Evolutionary conservation across 148 eudicot species (phyloP).

Genomic region (Vaccinium myrtillus): DNA sequence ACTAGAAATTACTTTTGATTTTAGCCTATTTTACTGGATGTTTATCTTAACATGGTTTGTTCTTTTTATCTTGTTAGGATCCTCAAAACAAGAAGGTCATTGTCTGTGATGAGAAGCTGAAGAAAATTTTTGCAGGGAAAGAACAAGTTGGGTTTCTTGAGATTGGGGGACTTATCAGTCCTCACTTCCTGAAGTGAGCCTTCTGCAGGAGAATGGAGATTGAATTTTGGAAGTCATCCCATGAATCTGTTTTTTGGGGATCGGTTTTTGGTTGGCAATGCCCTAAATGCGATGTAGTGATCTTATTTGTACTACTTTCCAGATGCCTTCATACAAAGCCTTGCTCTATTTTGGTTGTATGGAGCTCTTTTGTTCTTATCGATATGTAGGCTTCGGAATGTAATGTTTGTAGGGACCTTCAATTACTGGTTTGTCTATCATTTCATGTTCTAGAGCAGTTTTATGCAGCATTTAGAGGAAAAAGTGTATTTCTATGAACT

Average conservation of each 20-base stretch:
- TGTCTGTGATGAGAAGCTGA: constrained; percentile 85
- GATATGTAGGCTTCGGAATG: constrained; percentile 4
- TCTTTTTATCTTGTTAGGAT: constrained; percentile 39
- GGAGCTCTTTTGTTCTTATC: not conserved
- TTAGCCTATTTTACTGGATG: not conserved
- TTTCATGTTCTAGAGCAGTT: not conserved
- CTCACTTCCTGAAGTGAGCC: constrained; percentile 60
- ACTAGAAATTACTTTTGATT: not conserved
- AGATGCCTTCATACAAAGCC: not conserved
- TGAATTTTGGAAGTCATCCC: not conserved
- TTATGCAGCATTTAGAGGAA: not conserved
- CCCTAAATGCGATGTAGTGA: not conserved
- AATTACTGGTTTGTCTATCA: not conserved
- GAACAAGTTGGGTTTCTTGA: constrained; percentile 80
- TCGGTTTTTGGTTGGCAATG: not conserved
- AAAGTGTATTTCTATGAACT: not conserved
- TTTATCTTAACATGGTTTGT: not conserved
- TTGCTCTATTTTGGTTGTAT: not conserved
- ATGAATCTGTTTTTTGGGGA: not conserved
- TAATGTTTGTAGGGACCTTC: not conserved
- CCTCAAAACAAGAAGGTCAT: constrained; percentile 76
- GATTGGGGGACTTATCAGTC: constrained; percentile 69
- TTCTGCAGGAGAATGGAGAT: constrained; percentile 7
- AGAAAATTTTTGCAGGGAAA: constrained; percentile 69
- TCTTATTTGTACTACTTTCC: not conserved